These are phyloP conservation scores for Syzygium syzygioides DNA, from an alignment of 441 rosid genomes.

Conservation along the genomic window DNA sequence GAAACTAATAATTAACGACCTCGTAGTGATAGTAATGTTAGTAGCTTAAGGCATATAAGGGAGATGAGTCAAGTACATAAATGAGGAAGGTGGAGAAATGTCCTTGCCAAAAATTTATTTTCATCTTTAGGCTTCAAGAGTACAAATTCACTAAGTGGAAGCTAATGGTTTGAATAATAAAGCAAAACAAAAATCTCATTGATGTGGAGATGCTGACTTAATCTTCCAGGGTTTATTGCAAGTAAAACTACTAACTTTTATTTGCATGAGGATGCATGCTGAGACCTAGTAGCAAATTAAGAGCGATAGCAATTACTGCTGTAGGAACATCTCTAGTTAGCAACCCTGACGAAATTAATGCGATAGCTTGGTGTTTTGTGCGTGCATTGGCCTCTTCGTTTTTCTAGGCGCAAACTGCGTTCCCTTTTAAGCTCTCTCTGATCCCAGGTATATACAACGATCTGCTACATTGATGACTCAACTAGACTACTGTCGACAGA, in stretches of 20 bases:
- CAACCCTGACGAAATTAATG: background rate
- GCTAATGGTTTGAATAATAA: background rate
- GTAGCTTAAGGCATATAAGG: background rate
- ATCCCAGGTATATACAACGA: background rate
- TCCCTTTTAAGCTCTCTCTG: background rate
- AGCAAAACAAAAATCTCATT: background rate
- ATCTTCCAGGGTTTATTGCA: background rate
- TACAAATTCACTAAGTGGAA: background rate
- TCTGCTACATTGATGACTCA: background rate
- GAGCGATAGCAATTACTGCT: background rate
- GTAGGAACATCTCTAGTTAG: background rate
- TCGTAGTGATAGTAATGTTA: background rate
- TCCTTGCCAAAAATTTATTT: background rate
- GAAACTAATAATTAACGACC: too few species aligned
- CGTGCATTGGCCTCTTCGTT: background rate
- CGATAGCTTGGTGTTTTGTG: background rate
- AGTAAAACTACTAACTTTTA: background rate
- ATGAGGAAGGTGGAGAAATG: too few species aligned
- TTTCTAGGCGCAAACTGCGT: background rate
- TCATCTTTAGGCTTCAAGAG: background rate
- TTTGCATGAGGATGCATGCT: background rate
- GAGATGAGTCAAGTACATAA: background rate
- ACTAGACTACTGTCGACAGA: background rate
- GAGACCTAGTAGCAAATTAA: background rate
- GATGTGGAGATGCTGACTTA: background rate